A percentile compares a stretch with the other conserved stretches of the same genome.
These are phyloP conservation scores for Acmispon strigosus DNA, from an alignment of 306 rosid species.

Conservation along the genomic window DNA sequence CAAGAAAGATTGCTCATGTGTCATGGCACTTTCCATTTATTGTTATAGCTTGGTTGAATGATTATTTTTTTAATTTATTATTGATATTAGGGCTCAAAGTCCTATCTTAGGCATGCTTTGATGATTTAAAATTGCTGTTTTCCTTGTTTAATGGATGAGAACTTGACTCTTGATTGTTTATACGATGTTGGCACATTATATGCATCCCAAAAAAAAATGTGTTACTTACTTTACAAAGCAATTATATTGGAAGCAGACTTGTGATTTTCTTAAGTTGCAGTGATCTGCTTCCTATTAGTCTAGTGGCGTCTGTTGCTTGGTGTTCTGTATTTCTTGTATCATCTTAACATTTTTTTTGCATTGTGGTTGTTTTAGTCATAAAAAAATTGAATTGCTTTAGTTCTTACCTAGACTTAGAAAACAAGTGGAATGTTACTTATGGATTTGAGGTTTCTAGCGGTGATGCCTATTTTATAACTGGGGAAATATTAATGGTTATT, in stretches of 20 bases:
- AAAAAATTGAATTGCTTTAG: not conserved
- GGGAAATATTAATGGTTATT: not conserved
- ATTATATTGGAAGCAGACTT: not conserved
- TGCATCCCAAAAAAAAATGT: not conserved
- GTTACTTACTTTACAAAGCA: not conserved
- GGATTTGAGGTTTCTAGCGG: constrained; percentile 2
- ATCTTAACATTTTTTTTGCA: not conserved
- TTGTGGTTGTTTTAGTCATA: not conserved
- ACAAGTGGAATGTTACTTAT: not conserved
- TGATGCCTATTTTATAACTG: not conserved
- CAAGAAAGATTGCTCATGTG: constrained; percentile 12
- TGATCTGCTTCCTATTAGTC: not conserved
- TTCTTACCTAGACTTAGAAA: not conserved
- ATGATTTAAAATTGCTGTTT: not conserved
- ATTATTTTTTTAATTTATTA: not conserved
- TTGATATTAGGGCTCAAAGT: not conserved
- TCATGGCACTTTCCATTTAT: constrained; percentile 3
- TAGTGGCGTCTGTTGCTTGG: not conserved
- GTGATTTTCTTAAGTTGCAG: not conserved
- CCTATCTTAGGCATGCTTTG: not conserved
- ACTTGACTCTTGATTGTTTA: not conserved
- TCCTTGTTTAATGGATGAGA: constrained; percentile 7
- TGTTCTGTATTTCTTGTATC: not conserved
- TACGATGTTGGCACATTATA: not conserved
- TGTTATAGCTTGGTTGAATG: not conserved